A percentile compares a stretch with the other conserved stretches of the same genome.
These are phyloP conservation scores for Starmerella vaccinii DNA, from an alignment of 805 yeast species.

Conservation along the genomic window DNA sequence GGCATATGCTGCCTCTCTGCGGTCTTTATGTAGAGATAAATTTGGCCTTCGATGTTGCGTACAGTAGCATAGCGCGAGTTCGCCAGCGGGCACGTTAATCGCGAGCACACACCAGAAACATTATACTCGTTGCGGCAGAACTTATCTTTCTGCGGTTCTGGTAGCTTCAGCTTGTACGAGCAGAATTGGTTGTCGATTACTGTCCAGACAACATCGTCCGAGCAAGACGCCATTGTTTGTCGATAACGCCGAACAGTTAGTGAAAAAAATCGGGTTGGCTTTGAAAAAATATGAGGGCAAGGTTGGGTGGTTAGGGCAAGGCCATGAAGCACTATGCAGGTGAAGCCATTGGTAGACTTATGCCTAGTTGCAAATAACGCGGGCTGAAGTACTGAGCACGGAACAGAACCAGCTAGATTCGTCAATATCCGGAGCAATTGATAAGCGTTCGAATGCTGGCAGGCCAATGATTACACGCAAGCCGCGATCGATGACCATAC, in stretches of 20 bases:
- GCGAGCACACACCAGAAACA: constrained; percentile 84
- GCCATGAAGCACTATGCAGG: background rate
- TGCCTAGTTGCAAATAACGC: no score
- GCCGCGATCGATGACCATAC: no score
- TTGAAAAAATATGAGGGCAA: background rate
- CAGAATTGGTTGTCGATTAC: constrained; percentile 92
- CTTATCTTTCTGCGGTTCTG: constrained; percentile 58
- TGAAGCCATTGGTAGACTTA: background rate
- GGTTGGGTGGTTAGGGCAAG: background rate
- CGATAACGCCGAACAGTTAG: background rate
- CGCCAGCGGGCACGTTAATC: constrained; percentile 94
- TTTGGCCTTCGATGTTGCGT: constrained; percentile 30
- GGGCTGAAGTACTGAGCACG: no score
- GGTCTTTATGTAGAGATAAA: constrained; percentile 72
- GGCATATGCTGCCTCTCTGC: constrained; percentile 98
- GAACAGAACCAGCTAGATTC: no score
- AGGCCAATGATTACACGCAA: no score
- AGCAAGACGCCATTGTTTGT: constrained; percentile 26
- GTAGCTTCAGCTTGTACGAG: constrained; percentile 83
- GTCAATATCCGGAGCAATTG: no score
- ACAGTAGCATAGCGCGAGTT: constrained; percentile 38
- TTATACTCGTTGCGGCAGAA: constrained; percentile 95
- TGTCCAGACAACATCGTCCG: constrained; percentile 92
- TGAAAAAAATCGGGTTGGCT: background rate
- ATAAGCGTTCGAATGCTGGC: no score